A percentile compares a stretch with the other conserved stretches of the same genome.
Evolutionary conservation across 2,329 filamentous ascomycete genomes (phyloP).

Genomic region (Basipetospora chlamydospora): DNA sequence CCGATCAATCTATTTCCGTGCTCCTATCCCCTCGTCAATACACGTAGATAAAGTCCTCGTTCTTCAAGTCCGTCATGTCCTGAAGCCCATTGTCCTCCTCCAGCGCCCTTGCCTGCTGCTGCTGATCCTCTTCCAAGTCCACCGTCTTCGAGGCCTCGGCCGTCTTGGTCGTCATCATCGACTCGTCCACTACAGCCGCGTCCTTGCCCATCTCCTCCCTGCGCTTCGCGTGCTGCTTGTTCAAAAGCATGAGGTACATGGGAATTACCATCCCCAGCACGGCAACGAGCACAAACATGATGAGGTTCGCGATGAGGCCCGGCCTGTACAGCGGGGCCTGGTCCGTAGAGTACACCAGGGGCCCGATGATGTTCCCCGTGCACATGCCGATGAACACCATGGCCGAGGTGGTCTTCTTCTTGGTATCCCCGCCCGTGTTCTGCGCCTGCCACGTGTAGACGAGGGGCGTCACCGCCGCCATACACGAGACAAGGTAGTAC

Average conservation of each 20-base stretch:
- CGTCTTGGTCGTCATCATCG: constrained; percentile 20
- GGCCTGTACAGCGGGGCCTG: constrained; percentile 24
- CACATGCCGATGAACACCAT: constrained; percentile 51
- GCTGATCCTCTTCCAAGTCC: constrained; percentile 12
- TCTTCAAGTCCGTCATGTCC: constrained; percentile 45
- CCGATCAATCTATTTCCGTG: too few species aligned
- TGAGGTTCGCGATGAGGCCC: constrained; percentile 44
- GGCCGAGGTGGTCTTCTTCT: constrained; percentile 51
- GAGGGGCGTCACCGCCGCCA: constrained; percentile 29
- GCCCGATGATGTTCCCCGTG: constrained; percentile 52
- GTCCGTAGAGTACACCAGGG: constrained; percentile 46
- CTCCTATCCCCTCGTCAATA: too few species aligned
- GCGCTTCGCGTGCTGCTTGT: constrained; percentile 36
- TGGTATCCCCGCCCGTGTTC: constrained; percentile 55
- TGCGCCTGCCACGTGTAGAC: constrained; percentile 47
- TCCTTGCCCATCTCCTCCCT: constrained; percentile 45
- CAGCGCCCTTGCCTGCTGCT: constrained; percentile 10
- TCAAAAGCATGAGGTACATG: constrained; percentile 35
- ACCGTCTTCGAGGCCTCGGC: constrained; percentile 15
- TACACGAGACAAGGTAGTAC: constrained; percentile 28
- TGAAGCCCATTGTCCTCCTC: constrained; percentile 11
- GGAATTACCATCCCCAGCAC: constrained; percentile 28
- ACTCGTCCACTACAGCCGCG: constrained; percentile 42
- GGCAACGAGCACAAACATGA: constrained; percentile 45
- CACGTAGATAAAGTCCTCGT: constrained; percentile 50